These are phyloP conservation scores for Fusarium sp. DNA, from an alignment of 2,329 filamentous ascomycete species.

Conservation along the genomic window DNA sequence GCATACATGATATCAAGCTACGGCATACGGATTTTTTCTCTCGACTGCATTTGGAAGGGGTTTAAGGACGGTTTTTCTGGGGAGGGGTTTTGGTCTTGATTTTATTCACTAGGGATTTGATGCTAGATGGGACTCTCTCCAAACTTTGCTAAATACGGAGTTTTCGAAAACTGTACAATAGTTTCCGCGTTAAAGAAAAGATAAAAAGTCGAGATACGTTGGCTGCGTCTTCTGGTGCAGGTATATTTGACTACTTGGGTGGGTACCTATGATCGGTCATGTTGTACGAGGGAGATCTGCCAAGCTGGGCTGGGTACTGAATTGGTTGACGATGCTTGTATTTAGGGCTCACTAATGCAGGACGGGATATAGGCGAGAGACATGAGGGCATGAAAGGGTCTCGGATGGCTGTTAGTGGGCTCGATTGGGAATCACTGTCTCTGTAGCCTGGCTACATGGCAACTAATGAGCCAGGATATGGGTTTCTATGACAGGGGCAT, in stretches of 20 bases:
- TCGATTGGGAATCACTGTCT: background rate
- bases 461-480: too few species aligned
- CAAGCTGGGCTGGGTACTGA: background rate
- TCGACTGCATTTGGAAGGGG: slow-evolving; percentile 50
- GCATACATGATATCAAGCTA: slow-evolving; percentile 46
- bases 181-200: slow-evolving; percentile 40
- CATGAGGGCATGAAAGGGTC: background rate
- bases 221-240: background rate
- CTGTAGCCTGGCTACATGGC: too few species aligned
- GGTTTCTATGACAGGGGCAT: background rate
- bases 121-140: slow-evolving; percentile 47
- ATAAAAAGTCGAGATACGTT: slow-evolving; percentile 40
- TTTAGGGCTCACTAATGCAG: slow-evolving; percentile 44
- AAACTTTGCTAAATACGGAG: slow-evolving; percentile 33
- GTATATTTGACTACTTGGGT: background rate
- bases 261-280: background rate
- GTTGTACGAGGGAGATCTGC: background rate
- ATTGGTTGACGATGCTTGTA: slow-evolving; percentile 6
- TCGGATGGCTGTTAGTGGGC: background rate
- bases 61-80: slow-evolving; percentile 45
- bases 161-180: slow-evolving; percentile 48
- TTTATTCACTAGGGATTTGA: slow-evolving; percentile 38
- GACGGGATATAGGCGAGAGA: background rate
- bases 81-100: slow-evolving; percentile 22
- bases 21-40: slow-evolving; percentile 38